phyloP scores from a whole-genome alignment of 1,284 basidiomycete species.

The Rhodotorula mucilaginosa region DNA sequence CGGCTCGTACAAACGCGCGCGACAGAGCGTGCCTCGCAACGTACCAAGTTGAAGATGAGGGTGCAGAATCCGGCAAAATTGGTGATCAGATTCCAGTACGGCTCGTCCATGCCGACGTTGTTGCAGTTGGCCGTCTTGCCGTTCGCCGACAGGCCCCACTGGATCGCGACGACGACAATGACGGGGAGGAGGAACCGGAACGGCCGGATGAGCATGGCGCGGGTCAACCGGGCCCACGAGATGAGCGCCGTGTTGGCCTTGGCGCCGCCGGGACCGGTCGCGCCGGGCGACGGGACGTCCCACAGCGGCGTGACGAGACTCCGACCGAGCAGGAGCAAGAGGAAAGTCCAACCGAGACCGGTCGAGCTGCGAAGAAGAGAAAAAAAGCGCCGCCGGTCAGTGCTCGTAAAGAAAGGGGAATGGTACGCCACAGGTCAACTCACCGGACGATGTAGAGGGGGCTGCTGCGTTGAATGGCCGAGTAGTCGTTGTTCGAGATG shows the following conservation, averaged over 20 bases:
- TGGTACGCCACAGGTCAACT: neutral
- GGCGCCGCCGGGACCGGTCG: slow-evolving; percentile 4
- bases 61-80: slow-evolving; percentile 46
- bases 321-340: slow-evolving; percentile 46
- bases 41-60: slow-evolving; percentile 46
- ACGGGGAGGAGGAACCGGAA: slow-evolving; percentile 49
- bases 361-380: slow-evolving; percentile 35
- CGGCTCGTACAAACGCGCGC: too few relatives aligned
- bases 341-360: slow-evolving; percentile 46
- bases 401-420: neutral
- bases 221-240: slow-evolving; percentile 46
- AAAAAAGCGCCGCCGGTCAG: neutral
- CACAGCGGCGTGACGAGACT: slow-evolving; percentile 46
- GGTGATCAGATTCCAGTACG: slow-evolving; percentile 46
- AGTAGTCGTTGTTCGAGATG: slow-evolving; percentile 42
- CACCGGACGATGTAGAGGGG: slow-evolving; percentile 46
- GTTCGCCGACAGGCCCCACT: slow-evolving; percentile 47
- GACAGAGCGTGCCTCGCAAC: too few relatives aligned
- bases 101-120: slow-evolving; percentile 47
- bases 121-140: slow-evolving; percentile 46
- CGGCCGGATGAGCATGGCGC: slow-evolving; percentile 46
- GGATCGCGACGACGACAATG: slow-evolving; percentile 45
- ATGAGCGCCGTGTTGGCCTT: slow-evolving; percentile 42
- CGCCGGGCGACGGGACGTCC: slow-evolving; percentile 43
- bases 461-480: slow-evolving; percentile 44